Evolutionary conservation across 2,329 filamentous ascomycete species (phyloP).

Genomic region (Purpureocillium lavendulum): DNA sequence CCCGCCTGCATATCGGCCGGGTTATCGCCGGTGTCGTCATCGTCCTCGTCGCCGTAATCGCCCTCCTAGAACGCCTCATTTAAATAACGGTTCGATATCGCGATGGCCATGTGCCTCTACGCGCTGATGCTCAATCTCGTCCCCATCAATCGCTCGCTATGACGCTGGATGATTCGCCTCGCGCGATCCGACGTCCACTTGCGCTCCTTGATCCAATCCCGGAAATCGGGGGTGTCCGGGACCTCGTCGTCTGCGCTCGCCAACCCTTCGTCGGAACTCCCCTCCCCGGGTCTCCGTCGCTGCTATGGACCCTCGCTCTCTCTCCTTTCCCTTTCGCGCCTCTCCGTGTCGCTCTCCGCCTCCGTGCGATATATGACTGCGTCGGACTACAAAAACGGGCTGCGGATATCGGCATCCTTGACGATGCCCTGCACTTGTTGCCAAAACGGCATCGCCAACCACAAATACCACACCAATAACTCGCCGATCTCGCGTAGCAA

Average conservation of each 20-base stretch:
- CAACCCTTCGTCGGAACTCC: no score
- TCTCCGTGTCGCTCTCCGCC: neutral
- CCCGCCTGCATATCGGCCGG: no score
- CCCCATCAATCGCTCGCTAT: constrained; percentile 4
- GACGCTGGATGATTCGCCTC: constrained; percentile 2
- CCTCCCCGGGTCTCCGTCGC: no score
- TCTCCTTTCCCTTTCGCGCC: neutral
- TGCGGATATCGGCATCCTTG: neutral
- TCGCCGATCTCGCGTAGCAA: constrained; percentile 14
- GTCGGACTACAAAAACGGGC: constrained; percentile 2
- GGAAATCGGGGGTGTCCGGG: no score
- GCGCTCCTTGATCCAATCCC: constrained; percentile 2
- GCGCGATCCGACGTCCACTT: constrained; percentile 2
- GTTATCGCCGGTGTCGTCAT: no score
- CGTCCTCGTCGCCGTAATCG: no score
- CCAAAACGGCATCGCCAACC: constrained; percentile 12
- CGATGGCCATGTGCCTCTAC: no score
- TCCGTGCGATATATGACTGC: neutral
- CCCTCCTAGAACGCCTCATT: no score
- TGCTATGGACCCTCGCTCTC: no score
- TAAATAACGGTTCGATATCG: no score
- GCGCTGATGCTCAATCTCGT: neutral
- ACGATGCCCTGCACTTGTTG: constrained; percentile 1
- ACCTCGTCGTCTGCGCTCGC: no score
- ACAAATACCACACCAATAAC: constrained; percentile 17